Base-by-base conservation (phyloP, 352 stramenopile genomes). In the Pythium vanterpoolii region DNA sequence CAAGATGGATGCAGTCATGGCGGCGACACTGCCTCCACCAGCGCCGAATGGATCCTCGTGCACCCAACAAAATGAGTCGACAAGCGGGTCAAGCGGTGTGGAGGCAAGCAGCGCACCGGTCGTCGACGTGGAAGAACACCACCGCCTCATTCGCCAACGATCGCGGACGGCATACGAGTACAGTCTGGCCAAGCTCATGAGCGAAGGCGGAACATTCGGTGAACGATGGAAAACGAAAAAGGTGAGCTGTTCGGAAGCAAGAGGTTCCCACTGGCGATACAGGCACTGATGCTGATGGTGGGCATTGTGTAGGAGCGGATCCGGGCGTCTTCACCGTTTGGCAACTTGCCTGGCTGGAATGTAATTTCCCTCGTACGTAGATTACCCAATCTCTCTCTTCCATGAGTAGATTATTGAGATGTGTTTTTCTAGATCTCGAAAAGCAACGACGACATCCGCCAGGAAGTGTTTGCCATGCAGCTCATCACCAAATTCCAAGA, bases 401-500 rank as follows among this genome's bases (percentile, higher is more conserved):
- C n/a, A n/a, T 1, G 24, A 21, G 23, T 11, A 14, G 16, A 14
- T 28, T 28, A 42, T 9, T 21, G 10, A 30, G n/a, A 30, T 44
- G 14, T 18, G 21, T 38, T 8, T 50, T 27, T 5, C 9, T 36
- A 62, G 55, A 62, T 62, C 14, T 97, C 54, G 77, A 99, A 99
- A 76, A 98, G 90, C 45, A 98, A 99, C 61, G 97, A 99, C 66
- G 96, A 99, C 66, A 72, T 99, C 28, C 79, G 97, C 23, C 97
- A 99, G 68, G 97, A 99, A 72, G 90, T 97, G 30, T 96, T 99
- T 59, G 93, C 97, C 1, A 91, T 98, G 76, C 96, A 99, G 68
- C 71, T 99, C 1, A 98, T 99, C 61, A 74, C 72, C 46, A 85
- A 98, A 50, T 93, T 98, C 45, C 96, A 91, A 26, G 87, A 96